Evolutionary conservation across 148 eudicot species (phyloP).

Genomic region (Salicornia ramosissima): DNA sequence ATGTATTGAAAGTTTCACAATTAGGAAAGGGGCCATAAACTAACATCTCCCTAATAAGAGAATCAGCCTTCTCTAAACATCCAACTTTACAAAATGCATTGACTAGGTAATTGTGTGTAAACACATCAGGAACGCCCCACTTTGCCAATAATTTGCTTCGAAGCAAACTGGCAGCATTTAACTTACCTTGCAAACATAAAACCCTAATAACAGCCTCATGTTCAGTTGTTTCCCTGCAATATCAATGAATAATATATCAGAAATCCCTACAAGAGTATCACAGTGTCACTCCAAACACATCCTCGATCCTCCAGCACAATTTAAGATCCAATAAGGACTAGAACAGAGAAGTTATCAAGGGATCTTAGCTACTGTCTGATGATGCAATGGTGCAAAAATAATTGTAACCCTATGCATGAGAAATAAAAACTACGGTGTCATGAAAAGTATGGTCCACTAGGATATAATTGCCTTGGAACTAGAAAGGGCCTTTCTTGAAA

Average conservation of each 20-base stretch:
- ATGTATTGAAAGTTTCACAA: conserved; percentile 60
- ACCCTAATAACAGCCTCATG: conserved; percentile 36
- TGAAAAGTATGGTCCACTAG: background rate
- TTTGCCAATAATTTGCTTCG: conserved; percentile 40
- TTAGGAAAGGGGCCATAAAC: conserved; percentile 52
- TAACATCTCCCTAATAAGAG: conserved; percentile 59
- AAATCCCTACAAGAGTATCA: background rate
- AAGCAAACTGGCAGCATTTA: conserved; percentile 51
- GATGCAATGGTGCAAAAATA: background rate
- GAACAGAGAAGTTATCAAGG: background rate
- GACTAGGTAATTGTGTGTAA: conserved; percentile 64
- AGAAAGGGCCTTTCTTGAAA: background rate
- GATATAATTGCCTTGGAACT: background rate
- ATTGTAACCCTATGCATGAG: background rate
- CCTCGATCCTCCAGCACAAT: background rate
- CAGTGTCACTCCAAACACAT: background rate
- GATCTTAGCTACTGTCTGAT: background rate
- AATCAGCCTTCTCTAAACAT: conserved; percentile 52
- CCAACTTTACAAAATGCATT: conserved; percentile 62
- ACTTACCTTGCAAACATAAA: conserved; percentile 57
- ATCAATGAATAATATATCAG: conserved; percentile 8
- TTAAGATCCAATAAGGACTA: background rate
- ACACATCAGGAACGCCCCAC: conserved; percentile 44
- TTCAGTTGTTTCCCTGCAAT: conserved; percentile 49
- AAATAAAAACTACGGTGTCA: background rate